These are phyloP conservation scores for Phytophthora foliorum DNA, from an alignment of 352 stramenopile genomes.

Conservation along the genomic window DNA sequence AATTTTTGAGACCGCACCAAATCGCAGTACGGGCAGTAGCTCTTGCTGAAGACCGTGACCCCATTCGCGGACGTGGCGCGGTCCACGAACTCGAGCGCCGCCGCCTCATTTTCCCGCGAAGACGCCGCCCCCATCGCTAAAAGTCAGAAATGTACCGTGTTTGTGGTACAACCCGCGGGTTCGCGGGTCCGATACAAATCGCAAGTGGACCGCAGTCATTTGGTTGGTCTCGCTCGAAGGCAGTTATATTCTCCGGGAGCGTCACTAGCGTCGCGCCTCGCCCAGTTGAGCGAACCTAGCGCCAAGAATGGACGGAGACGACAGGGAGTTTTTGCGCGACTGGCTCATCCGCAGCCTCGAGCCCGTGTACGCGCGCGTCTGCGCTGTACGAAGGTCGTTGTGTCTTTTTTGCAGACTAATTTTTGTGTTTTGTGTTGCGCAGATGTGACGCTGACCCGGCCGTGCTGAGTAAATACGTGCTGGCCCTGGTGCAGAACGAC, in stretches of 20 bases:
- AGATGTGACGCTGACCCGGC: constrained; percentile 90
- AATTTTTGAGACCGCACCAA: constrained; percentile 40
- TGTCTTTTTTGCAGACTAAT: constrained; percentile 5
- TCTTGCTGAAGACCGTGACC: constrained; percentile 93
- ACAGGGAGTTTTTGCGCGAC: constrained; percentile 85
- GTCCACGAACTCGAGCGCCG: constrained; percentile 68
- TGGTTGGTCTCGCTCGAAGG: constrained; percentile 26
- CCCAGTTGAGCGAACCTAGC: constrained; percentile 1
- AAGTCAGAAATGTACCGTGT: background rate
- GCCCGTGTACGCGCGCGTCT: constrained; percentile 67
- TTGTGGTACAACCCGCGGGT: constrained; percentile 23
- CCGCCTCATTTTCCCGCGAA: constrained; percentile 60
- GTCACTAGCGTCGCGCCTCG: background rate
- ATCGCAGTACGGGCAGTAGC: constrained; percentile 95
- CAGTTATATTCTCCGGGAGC: constrained; percentile 33
- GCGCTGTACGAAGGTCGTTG: background rate
- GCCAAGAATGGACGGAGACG: constrained; percentile 71
- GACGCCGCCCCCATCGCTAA: constrained; percentile 37
- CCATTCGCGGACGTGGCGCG: constrained; percentile 53
- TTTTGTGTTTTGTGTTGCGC: constrained; percentile 7
- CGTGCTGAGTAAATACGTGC: constrained; percentile 90
- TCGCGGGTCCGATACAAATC: constrained; percentile 16
- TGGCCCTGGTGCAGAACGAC: constrained; percentile 88
- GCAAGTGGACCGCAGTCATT: constrained; percentile 26
- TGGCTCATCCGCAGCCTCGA: constrained; percentile 89